Conservation (phyloP, 2,329 filamentous ascomycete genomes). For the Myriosclerotinia curreyana region DNA sequence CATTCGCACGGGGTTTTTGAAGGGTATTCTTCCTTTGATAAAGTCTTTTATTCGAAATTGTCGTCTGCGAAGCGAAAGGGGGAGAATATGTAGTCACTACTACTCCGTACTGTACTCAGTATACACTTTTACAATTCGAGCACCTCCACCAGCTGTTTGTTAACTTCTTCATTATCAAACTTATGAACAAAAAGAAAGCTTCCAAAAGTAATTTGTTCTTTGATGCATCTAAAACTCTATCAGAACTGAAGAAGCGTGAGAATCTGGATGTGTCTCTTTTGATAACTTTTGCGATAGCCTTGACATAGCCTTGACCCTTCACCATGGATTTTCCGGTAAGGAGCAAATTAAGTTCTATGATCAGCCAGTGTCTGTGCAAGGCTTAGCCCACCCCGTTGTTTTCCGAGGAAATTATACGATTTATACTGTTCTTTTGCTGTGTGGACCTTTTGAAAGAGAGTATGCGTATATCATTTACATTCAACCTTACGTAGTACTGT, state of each 20-base stretch:
- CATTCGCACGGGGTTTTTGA: neutral
- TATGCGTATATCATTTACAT: no score
- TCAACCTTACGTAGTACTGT: no score
- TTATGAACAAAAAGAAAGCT: constrained; percentile 29
- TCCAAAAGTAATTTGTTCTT: constrained; percentile 25
- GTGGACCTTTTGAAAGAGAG: neutral
- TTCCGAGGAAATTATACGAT: neutral
- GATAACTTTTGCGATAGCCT: constrained; percentile 18
- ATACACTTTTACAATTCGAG: constrained; percentile 27
- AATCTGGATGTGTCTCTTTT: constrained; percentile 9
- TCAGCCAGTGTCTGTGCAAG: constrained; percentile 5
- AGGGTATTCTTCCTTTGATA: neutral
- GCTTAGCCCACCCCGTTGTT: no score
- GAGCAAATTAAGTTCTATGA: constrained; percentile 3
- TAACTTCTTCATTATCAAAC: constrained; percentile 24
- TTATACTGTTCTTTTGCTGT: neutral
- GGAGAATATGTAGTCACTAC: constrained; percentile 40
- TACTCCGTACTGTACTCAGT: no score
- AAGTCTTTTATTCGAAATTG: constrained; percentile 9
- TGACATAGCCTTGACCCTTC: constrained; percentile 11
- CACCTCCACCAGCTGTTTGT: constrained; percentile 1
- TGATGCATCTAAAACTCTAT: constrained; percentile 27
- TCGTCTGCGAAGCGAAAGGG: constrained; percentile 40
- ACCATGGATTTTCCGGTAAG: constrained; percentile 18
- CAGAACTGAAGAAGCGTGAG: constrained; percentile 21